Evolutionary conservation across 2,329 filamentous ascomycete species (phyloP).

Genomic region (Thelonectria blattea): DNA sequence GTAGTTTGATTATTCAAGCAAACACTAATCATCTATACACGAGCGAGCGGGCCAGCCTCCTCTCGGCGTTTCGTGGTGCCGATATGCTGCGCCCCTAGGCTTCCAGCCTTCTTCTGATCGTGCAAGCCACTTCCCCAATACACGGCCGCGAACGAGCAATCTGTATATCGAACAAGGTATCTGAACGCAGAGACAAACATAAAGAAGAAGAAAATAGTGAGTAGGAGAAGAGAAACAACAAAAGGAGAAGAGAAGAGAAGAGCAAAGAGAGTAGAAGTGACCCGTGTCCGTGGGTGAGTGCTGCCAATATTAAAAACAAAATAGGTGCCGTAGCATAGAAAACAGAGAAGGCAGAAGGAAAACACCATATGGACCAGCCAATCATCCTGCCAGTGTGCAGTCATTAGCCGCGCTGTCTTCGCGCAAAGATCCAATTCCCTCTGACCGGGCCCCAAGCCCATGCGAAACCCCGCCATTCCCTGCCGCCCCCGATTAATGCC

Average conservation of each 20-base stretch:
- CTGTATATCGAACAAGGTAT: constrained; percentile 68
- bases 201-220: constrained; percentile 11
- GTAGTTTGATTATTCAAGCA: constrained; percentile 41
- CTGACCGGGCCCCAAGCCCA: constrained; percentile 37
- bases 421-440: constrained; percentile 41
- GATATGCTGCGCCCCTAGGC: constrained; percentile 16
- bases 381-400: constrained; percentile 47
- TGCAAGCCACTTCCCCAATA: constrained; percentile 31
- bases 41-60: constrained; percentile 41
- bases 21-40: constrained; percentile 46
- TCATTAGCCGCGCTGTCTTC: constrained; percentile 51
- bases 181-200: constrained; percentile 45
- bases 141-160: constrained; percentile 41
- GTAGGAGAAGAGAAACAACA: constrained; percentile 32
- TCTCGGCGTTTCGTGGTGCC: constrained; percentile 31
- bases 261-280: constrained; percentile 29
- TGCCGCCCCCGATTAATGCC: constrained; percentile 38
- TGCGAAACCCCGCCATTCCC: constrained; percentile 39
- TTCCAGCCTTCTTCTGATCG: constrained; percentile 25
- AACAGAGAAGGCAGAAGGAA: constrained; percentile 50
- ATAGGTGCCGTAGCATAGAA: constrained; percentile 47
- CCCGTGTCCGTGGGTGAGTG: constrained; percentile 1
- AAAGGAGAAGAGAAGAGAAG: constrained; percentile 30
- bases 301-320: constrained; percentile 45
- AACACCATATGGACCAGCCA: constrained; percentile 59